Evolutionary conservation across 352 stramenopile species (phyloP).

Genomic region (Hyaloperonospora brassicae): DNA sequence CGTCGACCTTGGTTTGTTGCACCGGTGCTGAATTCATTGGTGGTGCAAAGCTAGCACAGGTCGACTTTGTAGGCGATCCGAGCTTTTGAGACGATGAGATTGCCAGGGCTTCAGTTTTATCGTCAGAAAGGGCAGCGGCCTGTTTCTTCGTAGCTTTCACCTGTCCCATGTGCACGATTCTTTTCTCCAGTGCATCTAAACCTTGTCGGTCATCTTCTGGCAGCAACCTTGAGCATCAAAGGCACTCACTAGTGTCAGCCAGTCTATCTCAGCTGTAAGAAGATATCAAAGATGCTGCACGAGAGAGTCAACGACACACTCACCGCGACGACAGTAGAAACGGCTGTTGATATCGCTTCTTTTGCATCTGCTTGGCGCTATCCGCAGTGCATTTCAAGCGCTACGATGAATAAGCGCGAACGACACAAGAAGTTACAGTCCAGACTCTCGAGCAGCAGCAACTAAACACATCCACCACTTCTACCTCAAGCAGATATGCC

Average conservation of each 20-base stretch:
- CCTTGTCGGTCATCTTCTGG: slow-evolving; percentile 49
- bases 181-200: slow-evolving; percentile 44
- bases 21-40: slow-evolving; percentile 6
- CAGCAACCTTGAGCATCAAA: slow-evolving; percentile 33
- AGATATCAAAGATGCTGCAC: not conserved
- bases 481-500: slow-evolving; percentile 59
- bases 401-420: slow-evolving; percentile 16
- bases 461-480: not conserved
- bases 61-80: slow-evolving; percentile 5
- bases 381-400: slow-evolving; percentile 58
- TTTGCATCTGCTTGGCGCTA: slow-evolving; percentile 65
- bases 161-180: slow-evolving; percentile 24
- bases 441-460: not conserved
- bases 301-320: not conserved
- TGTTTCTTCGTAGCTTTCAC: slow-evolving; percentile 23
- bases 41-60: slow-evolving; percentile 3
- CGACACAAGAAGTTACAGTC: not conserved
- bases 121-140: slow-evolving; percentile 1
- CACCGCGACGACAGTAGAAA: slow-evolving; percentile 58
- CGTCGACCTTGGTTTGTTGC: slow-evolving; percentile 4
- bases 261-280: not conserved
- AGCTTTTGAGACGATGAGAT: slow-evolving; percentile 8
- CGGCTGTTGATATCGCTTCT: slow-evolving; percentile 50
- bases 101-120: slow-evolving; percentile 2
- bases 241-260: not conserved